Base-by-base conservation (phyloP, 805 yeast species). In the Kodamaea kaohsiungensis region DNA sequence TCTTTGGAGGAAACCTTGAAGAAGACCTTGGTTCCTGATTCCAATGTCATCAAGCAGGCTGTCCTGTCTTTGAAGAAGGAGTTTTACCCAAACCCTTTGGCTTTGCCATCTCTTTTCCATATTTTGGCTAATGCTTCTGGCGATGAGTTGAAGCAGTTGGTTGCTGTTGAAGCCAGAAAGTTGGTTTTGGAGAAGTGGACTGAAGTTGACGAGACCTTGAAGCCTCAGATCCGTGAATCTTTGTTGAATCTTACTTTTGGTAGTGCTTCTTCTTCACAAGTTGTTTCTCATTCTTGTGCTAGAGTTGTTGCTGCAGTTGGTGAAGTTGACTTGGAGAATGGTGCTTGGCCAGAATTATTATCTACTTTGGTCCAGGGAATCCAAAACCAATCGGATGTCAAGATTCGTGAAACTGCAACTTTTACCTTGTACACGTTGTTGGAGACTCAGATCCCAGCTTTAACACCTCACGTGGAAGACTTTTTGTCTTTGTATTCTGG, bases 131-230 rank as follows among this genome's bases (percentile, higher is more conserved):
- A 78, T 60, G 85, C 86, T 61, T 73, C 79, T 42, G 86, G 86
- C 63, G 87, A 82, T 59, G 89, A 88, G 64, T 69, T 92, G 62
- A 88, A 89, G 65, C 96, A 91, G 72, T 79, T 95, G 57, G 96
- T 98, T n/a, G 96, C 97, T 57, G 97, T 95, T 58, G 99, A 95
- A 76, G 91, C 92, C 42, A 85, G 97, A 74, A 95, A 95, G 71
- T 82, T 88, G 66, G 84, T 92, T 40, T 66, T 79, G 51, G 77
- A 80, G 59, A 85, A 84, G 65, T 95, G 98, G 98, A 77, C 72
- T 40, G 59, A 63, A 5, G 71, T 80, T 43, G 81, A 79, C 60
- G 83, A 69, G 18, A 57, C 76, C 7, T 66, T 81, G 52, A 85
- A 86, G 71, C 75, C 78, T 43, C 79, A 80, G 54, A 85, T 95